These are phyloP conservation scores for Phytophthora sojae DNA, from an alignment of 352 stramenopile species.

Conservation along the genomic window DNA sequence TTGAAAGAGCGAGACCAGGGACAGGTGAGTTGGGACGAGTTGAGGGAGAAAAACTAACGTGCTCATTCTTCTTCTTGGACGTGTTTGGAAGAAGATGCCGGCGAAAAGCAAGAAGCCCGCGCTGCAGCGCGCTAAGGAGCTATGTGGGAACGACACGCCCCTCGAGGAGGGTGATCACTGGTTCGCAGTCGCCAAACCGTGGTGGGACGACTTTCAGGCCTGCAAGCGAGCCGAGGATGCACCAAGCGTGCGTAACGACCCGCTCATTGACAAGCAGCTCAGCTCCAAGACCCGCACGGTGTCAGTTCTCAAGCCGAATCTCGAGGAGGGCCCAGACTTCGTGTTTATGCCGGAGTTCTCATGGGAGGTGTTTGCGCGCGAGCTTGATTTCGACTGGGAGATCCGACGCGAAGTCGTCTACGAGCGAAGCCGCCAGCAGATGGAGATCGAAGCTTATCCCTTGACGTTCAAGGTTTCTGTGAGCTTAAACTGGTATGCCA, in stretches of 20 bases:
- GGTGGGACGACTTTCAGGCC: not conserved
- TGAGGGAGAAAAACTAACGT: not conserved
- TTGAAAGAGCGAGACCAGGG: not conserved
- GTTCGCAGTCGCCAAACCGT: not conserved
- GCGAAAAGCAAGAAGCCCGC: not conserved
- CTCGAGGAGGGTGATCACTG: not conserved
- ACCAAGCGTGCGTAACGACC: not conserved
- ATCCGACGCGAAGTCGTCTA: not conserved
- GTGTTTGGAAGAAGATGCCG: constrained; percentile 1
- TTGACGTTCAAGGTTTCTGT: constrained; percentile 33
- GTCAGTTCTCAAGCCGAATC: not conserved
- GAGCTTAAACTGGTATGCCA: no score
- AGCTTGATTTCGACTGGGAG: constrained; percentile 3
- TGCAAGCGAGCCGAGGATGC: not conserved
- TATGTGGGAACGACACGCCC: not conserved
- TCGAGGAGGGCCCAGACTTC: not conserved
- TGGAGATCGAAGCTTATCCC: constrained; percentile 14
- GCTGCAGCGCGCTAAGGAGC: not conserved
- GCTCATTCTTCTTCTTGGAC: not conserved
- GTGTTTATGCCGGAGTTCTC: not conserved
- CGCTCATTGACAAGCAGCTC: not conserved
- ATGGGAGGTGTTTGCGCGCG: not conserved
- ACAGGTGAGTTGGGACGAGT: not conserved
- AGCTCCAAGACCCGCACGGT: not conserved
- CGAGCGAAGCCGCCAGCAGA: not conserved